Evolutionary conservation across 2,329 filamentous ascomycete genomes (phyloP), one percentile per base, ranked within the genome.

Genomic region (Nigrospora oryzae): DNA sequence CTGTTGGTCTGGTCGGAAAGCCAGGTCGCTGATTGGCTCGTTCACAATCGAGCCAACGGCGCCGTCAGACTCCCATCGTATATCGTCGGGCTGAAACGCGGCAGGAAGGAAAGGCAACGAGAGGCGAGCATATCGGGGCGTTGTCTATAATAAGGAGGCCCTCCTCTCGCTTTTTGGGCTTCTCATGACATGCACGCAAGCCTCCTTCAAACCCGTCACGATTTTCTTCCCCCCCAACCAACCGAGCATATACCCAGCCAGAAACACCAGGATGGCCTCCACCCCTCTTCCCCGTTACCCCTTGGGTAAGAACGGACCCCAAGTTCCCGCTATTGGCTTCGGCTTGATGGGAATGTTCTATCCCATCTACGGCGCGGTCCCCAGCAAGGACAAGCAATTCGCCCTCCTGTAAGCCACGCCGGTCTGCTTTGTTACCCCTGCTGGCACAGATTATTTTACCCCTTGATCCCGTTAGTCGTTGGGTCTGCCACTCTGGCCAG

Each of bases 291-390:
- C 33, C 11, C 16, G 16, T 4, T 32, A 32, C 11, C 16, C n/a
- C 15, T 41, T 60, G 7, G 56, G 57, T 28, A 50, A 48, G 41
- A 31, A 50, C 33, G 55, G 57, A 5, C 56, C 56, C 34, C 38
- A 48, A 5, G 50, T 59, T 11, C 52, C 57, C 1, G 49, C 42
- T 16, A 44, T 59, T 17, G 57, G 57, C 13, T 54, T 58, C 23
- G 56, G 57, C 6, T 17, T 55, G 41, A 58, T 59, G 55, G 56
- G 56, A 11, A 19, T 59, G n/a, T 53, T 52, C 11, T 40, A 52
- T 7, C 38, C 38, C 3, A 49, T 42, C 30, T 51, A 57, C 19
- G 52, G 51, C 19, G 30, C 19, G 6, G 16, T 32, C n/a, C 54
- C 51, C 11, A 16, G 50, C 13, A 53, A 58, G 17, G 48, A 48